Conservation (phyloP, 305 asterid species). For the Solanum hybrid region DNA sequence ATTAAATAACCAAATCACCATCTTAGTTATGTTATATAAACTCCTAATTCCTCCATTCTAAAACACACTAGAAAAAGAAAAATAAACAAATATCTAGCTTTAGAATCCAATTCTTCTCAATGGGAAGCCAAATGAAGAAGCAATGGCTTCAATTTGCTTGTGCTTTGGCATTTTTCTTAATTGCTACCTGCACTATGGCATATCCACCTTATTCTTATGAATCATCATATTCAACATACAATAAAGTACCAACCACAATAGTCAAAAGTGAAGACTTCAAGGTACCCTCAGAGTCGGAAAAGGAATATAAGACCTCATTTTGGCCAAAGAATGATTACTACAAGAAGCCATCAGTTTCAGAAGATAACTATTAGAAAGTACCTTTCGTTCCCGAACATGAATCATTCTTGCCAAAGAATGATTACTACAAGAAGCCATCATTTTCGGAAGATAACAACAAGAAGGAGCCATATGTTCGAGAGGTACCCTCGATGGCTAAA, state of each 20-base stretch:
- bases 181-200: background rate
- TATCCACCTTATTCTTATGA: background rate
- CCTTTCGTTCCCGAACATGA: background rate
- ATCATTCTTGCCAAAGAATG: background rate
- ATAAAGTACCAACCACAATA: background rate
- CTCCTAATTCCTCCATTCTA: background rate
- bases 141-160: background rate
- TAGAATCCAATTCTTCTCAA: no score
- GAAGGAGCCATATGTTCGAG: background rate
- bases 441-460: no score
- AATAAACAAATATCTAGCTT: background rate
- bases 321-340: background rate
- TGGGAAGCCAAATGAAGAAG: background rate
- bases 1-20: background rate
- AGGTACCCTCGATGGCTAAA: background rate
- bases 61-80: background rate
- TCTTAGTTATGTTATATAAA: no score
- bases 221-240: background rate
- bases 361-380: no score
- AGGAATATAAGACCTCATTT: background rate
- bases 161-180: background rate
- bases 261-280: no score
- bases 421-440: background rate
- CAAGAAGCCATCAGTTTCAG: background rate
- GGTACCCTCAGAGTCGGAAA: background rate